These are phyloP conservation scores for Ramaria rubella DNA, from an alignment of 768 basidiomycete species.

Conservation along the genomic window DNA sequence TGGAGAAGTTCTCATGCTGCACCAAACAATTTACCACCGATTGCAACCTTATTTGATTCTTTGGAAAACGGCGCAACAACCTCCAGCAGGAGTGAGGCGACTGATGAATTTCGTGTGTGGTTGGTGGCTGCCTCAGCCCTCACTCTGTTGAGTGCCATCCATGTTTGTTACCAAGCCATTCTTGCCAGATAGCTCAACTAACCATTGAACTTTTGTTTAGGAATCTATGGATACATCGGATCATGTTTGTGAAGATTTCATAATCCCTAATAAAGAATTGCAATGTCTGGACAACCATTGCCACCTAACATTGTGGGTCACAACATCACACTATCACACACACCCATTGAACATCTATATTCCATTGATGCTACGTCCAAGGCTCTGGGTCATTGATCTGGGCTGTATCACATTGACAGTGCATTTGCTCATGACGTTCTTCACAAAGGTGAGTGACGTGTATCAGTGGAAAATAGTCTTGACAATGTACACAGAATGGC, in stretches of 20 bases:
- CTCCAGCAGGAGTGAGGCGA: too few species aligned
- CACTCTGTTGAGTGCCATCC: not conserved
- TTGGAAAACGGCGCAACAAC: not conserved
- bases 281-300: not conserved
- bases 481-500: not conserved
- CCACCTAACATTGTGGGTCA: not conserved
- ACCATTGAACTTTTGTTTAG: not conserved
- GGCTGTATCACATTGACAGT: not conserved
- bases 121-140: not conserved
- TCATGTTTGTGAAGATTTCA: not conserved
- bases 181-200: not conserved
- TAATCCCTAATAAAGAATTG: not conserved
- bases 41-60: not conserved
- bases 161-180: not conserved
- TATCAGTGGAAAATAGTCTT: not conserved
- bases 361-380: not conserved
- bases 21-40: not conserved
- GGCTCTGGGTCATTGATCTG: not conserved
- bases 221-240: not conserved
- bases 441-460: not conserved
- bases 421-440: not conserved
- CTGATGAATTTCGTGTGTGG: not conserved
- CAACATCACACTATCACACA: not conserved
- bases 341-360: not conserved
- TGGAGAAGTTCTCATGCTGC: not conserved